Base-by-base conservation (phyloP, 768 basidiomycete genomes). In the Podaxis rugospora region DNA sequence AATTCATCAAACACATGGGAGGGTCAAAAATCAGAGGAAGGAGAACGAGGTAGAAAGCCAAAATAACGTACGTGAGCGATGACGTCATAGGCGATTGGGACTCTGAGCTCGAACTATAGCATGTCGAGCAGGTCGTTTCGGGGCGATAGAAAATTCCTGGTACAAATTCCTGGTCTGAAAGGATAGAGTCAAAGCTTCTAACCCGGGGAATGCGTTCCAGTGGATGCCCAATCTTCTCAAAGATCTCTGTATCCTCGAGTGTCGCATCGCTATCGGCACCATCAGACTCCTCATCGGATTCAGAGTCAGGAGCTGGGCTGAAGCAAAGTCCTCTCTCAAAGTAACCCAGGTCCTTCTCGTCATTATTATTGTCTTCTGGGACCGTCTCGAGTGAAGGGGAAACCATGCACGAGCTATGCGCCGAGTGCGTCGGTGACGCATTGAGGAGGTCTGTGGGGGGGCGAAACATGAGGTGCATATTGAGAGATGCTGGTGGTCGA, bases 161-260 rank as follows among this genome's bases (percentile, higher is more conserved):
- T 6, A 36, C 52, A 44, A 74, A 37, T 59, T 65, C 64, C 37
- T 55, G 64, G 55, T 64, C 64, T 44, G 64, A 59, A 59, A 66
- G 62, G 62, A 68, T 68, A 57, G 67, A 65, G 60, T 70, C 68
- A 42, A 65, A 66, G 55, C 68, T 71, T 36, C 64, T 69, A 10
- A 65, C 49, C 25, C 74, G 70, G 9, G 69, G 67, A 68, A 78
- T 73, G 37, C 76, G 72, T 52, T 74, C 66, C 11, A 77, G 63
- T 10, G 74, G 73, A 57, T 74, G 68, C 23, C 75, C 75, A 64
- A 76, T 73, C 35, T 60, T 61, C 1, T 58, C 49, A 23, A 57
- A 52, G 4, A 64, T 44, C 13, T 68, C 72, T 4, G 40, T 46
- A 42, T 75, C 70, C 21, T 75, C 74, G 16, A 75, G 67, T 9